Evolutionary conservation across 2,329 filamentous ascomycete genomes (phyloP), one percentile per base, ranked within the genome.

Genomic region (Triangularia setosa): DNA sequence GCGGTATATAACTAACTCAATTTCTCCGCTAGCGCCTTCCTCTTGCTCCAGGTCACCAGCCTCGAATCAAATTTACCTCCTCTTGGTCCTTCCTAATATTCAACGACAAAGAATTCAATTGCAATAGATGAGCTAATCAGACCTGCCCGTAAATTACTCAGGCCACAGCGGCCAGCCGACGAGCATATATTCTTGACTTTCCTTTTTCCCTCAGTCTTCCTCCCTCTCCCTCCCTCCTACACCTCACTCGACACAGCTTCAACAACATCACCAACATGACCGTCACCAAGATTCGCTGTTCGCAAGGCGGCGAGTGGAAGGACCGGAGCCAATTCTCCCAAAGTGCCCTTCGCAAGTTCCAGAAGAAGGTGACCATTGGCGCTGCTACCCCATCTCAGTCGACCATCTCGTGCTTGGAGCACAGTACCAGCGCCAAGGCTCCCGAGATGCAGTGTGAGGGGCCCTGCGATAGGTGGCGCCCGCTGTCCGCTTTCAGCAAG

Each of bases 401-500:
- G 5, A 67, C 68, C 0, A 68, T 77, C 23, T 66, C 71, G 3
- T 78, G 76, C 68, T 65, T 70, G 5, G 57, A 62, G 1, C 76
- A 78, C 54, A 68, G 40, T 0, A 23, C 28, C 33, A 27, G 28
- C 7, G 12, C 7, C 7, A 27, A 55, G 11, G 23, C 16, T 3
- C 62, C 60, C 0, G 71, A 72, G 30, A 16, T 71, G 4, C 35
- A 67, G 54, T 74, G 73, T 64, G 40, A 73, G 7, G 77, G 77
- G 0, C 75, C 75, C 12, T 79, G 78, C 59, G 66, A 64, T 35
- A 63, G 64, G 4, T 67, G 64, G 62, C 73, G 72, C 54, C 58
- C 67, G 6, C 62, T 69, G 2, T 67, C 72, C 0, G 62, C 66
- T 4, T 79, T 78, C 68, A 78, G 76, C 67, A 75, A 74, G 65